Conservation (phyloP, 2,329 filamentous ascomycete species). For the Alternaria atra region DNA sequence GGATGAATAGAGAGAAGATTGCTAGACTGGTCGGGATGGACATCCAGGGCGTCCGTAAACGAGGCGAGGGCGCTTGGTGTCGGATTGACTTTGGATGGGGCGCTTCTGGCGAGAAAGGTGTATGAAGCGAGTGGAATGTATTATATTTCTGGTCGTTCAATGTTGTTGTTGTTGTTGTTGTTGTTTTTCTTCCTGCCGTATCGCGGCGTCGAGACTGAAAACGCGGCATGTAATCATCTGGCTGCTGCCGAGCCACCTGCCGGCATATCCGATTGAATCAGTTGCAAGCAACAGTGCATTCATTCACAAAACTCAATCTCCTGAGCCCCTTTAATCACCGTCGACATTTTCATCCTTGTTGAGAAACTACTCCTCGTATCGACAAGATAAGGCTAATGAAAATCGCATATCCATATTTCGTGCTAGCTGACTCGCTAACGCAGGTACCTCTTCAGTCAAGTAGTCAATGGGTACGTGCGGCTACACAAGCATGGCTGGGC, state of each 20-base stretch:
- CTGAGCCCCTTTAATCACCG: neutral
- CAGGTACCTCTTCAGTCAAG: neutral
- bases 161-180: too few relatives aligned
- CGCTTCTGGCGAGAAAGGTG: slow-evolving; percentile 4
- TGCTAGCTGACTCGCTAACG: neutral
- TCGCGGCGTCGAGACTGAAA: neutral
- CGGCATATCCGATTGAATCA: too few relatives aligned
- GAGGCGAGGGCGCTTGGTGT: slow-evolving; percentile 41
- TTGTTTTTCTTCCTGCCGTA: neutral
- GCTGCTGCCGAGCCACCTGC: neutral
- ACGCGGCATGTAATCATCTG: neutral
- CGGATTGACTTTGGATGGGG: slow-evolving; percentile 51
- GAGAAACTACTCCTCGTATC: slow-evolving; percentile 4
- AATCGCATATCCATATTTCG: neutral
- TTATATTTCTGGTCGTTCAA: too few relatives aligned
- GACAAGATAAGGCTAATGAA: slow-evolving; percentile 1
- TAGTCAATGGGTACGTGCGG: neutral
- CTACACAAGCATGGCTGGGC: neutral
- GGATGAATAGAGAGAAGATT: slow-evolving; percentile 52
- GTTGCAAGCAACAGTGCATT: neutral
- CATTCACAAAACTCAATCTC: neutral
- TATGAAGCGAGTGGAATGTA: neutral
- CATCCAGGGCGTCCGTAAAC: slow-evolving; percentile 43
- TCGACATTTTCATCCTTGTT: neutral
- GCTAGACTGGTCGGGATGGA: slow-evolving; percentile 41